Conservation (phyloP, 495 filamentous ascomycete genomes). For the Xylaria longipes region DNA sequence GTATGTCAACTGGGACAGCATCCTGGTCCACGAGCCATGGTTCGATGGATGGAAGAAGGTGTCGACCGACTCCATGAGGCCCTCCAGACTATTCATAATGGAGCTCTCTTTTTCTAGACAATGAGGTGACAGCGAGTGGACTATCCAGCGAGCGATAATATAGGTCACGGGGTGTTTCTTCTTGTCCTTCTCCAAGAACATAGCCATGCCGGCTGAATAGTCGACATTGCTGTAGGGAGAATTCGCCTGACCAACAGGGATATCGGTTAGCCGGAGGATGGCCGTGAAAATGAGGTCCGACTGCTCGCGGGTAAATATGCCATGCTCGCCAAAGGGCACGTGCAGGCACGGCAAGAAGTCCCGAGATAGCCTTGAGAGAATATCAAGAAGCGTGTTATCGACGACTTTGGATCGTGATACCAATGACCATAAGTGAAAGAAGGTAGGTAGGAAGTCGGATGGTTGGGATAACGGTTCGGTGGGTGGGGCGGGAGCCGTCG, state of each 20-base stretch:
- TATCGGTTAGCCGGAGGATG: constrained; percentile 86
- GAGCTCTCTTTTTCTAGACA: constrained; percentile 81
- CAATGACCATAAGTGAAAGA: constrained; percentile 96
- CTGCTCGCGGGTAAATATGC: constrained; percentile 91
- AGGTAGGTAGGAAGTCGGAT: constrained; percentile 82
- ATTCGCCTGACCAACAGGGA: constrained; percentile 94
- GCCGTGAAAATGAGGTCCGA: constrained; percentile 92
- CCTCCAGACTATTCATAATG: constrained; percentile 84
- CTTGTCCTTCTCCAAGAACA: constrained; percentile 87
- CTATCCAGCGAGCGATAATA: constrained; percentile 93
- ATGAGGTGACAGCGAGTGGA: constrained; percentile 88
- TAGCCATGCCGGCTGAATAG: constrained; percentile 77
- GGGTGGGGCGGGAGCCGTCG: constrained; percentile 78
- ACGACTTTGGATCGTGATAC: constrained; percentile 88
- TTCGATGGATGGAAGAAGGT: constrained; percentile 99
- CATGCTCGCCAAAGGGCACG: constrained; percentile 83
- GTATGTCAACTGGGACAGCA: constrained; percentile 86
- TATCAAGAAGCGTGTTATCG: constrained; percentile 86
- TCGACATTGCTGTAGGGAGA: constrained; percentile 92
- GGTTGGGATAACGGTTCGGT: constrained; percentile 75
- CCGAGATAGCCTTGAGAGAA: constrained; percentile 83
- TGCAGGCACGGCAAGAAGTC: constrained; percentile 78
- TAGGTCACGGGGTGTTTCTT: constrained; percentile 91
- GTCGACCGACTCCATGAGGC: constrained; percentile 92
- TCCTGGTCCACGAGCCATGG: constrained; percentile 89